Percentiles rank a stretch among this genome's conserved stretches.
Conservation (phyloP, 495 filamentous ascomycete species). For the Talaromyces ruber region DNA sequence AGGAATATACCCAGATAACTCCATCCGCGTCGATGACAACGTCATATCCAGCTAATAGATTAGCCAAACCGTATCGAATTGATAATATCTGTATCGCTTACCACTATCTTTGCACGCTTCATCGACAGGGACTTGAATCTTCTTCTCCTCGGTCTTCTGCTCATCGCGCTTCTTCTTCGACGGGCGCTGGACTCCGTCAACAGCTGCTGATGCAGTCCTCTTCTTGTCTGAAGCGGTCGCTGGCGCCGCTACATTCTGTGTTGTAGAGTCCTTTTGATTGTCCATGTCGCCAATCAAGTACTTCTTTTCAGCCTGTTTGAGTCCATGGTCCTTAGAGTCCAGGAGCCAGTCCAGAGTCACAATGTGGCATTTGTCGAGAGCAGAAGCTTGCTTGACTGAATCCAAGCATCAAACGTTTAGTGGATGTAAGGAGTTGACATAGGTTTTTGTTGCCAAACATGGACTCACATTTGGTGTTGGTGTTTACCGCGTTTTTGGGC, state of each 20-base stretch:
- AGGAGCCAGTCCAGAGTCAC: constrained; percentile 57
- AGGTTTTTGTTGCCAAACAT: neutral
- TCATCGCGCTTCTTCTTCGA: constrained; percentile 35
- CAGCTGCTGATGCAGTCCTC: neutral
- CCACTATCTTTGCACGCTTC: constrained; percentile 23
- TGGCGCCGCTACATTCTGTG: neutral
- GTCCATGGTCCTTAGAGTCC: constrained; percentile 34
- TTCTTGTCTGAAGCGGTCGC: neutral
- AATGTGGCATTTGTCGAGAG: constrained; percentile 39
- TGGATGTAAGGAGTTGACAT: neutral
- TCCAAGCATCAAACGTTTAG: neutral
- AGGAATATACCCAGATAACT: constrained; percentile 42
- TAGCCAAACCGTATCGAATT: neutral
- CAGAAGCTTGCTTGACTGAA: constrained; percentile 42
- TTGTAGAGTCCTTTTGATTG: constrained; percentile 2
- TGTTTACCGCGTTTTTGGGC: constrained; percentile 42
- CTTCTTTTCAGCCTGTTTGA: constrained; percentile 32
- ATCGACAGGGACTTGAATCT: constrained; percentile 42
- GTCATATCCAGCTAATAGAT: constrained; percentile 17
- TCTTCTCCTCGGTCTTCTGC: constrained; percentile 29
- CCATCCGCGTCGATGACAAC: constrained; percentile 59
- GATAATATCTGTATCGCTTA: constrained; percentile 20
- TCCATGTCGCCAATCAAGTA: constrained; percentile 18
- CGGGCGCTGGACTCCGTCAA: constrained; percentile 11
- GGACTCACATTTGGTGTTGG: constrained; percentile 27